phyloP scores from a whole-genome alignment of 768 basidiomycete genomes.

The Polyporus arcularius region DNA sequence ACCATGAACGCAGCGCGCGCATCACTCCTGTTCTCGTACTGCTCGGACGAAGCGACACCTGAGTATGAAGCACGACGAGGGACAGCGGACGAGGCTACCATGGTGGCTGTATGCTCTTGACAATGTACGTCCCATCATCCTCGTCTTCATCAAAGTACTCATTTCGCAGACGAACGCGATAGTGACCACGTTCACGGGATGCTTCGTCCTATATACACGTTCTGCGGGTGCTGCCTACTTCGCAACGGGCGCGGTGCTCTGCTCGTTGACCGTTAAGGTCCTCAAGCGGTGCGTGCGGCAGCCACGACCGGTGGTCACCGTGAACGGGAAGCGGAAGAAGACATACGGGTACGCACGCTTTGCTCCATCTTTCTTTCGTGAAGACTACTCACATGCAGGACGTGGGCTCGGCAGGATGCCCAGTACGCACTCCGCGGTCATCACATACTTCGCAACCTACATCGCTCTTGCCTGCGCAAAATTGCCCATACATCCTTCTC shows the following conservation, averaged over 20 bases:
- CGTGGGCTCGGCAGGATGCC: slow-evolving; percentile 61
- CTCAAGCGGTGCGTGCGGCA: slow-evolving; percentile 65
- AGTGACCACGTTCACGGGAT: slow-evolving; percentile 53
- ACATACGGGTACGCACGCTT: slow-evolving; percentile 62
- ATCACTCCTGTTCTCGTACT: background rate
- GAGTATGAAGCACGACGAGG: background rate
- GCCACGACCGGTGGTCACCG: slow-evolving; percentile 50
- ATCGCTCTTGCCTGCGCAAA: slow-evolving; percentile 55
- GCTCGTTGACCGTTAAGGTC: slow-evolving; percentile 58
- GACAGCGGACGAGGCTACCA: background rate
- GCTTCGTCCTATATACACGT: slow-evolving; percentile 56
- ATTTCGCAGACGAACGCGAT: slow-evolving; percentile 55
- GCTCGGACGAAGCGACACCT: too few relatives aligned
- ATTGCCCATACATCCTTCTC: slow-evolving; percentile 59
- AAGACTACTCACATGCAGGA: background rate
- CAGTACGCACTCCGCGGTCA: slow-evolving; percentile 75
- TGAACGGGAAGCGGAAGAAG: slow-evolving; percentile 43
- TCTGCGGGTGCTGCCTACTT: slow-evolving; percentile 67
- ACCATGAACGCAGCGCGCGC: background rate
- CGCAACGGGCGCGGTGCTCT: slow-evolving; percentile 54
- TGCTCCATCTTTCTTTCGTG: background rate
- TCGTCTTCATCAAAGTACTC: background rate
- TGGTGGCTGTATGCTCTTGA: slow-evolving; percentile 19
- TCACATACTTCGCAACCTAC: slow-evolving; percentile 65
- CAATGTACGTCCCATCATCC: slow-evolving; percentile 4